Evolutionary conservation across 2,329 filamentous ascomycete species (phyloP), one percentile per base, ranked within the genome.

Genomic region (Fusarium oxysporum): DNA sequence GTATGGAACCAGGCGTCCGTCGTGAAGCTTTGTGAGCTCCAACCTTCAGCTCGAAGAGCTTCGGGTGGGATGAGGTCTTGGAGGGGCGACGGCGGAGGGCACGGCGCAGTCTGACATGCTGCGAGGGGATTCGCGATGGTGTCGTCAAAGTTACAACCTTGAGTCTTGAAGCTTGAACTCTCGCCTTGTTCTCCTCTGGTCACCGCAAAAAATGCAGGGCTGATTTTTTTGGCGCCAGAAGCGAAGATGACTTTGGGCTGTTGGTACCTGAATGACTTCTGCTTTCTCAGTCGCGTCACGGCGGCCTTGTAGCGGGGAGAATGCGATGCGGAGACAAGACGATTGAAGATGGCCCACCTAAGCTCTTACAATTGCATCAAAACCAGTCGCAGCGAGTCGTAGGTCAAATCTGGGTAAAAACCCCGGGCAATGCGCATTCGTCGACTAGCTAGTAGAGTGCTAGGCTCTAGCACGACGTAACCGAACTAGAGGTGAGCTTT

Each of bases 91-190:
- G 66, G 64, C 59, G 70, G 65, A 73, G 48, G 63, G 25, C 59
- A 59, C 60, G 47, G 68, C 66, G 72, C 77, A 78, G 70, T 56
- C 44, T 70, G 66, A 77, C 77, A 78, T 78, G 76, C 77, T 78
- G 77, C 56, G 72, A 64, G 56, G 62, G 70, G 48, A 56, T 62
- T 59, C 38, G 59, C 53, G 61, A 66, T 62, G 54, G 61, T 59
- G 54, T 54, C 23, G 54, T 50, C 55, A 54, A 44, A 76, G 62
- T 69, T 64, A 51, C 50, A 71, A 60, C 65, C 57, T 60, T 60
- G 54, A 55, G 48, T 43, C n/a, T 47, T 63, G 56, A 40, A 71
- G 50, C 33, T 59, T 35, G 51, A 62, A 32, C 45, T 47, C 32
- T 47, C 45, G 32, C 47, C 38, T 53, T 56, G 44, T 33, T 50